A percentile compares a stretch with the other conserved stretches of the same genome.
Evolutionary conservation across 352 stramenopile species (phyloP).

Genomic region (Phytophthora cactorum): DNA sequence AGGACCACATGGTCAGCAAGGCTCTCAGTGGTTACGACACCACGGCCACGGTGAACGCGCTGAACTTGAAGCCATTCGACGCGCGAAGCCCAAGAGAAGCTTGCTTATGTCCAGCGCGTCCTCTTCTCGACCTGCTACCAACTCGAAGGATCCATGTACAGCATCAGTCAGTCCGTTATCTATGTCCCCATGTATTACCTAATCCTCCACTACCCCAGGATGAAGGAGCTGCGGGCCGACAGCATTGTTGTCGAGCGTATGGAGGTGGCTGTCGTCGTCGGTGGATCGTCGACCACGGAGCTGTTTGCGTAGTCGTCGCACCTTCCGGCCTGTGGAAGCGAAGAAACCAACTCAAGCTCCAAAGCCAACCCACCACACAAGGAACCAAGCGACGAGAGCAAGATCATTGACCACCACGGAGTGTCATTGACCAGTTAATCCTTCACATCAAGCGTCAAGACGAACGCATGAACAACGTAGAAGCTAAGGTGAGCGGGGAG

Average conservation of each 20-base stretch:
- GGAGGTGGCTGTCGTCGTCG: background rate
- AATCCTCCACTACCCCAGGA: background rate
- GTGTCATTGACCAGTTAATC: constrained; percentile 9
- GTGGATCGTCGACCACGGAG: background rate
- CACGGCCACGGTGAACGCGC: background rate
- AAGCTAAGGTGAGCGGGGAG: constrained; percentile 2
- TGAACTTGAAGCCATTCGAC: constrained; percentile 10
- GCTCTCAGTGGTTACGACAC: background rate
- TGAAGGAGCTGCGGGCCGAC: background rate
- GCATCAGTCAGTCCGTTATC: background rate
- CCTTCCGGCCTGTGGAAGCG: background rate
- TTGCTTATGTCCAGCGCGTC: background rate
- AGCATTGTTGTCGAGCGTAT: background rate
- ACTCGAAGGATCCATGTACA: constrained; percentile 5
- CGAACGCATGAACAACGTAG: constrained; percentile 7
- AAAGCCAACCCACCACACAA: too few species aligned
- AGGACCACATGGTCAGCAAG: background rate
- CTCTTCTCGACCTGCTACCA: constrained; percentile 18
- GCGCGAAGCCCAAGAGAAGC: constrained; percentile 1
- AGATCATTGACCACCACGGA: constrained; percentile 7
- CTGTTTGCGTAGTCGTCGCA: constrained; percentile 9
- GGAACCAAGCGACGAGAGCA: background rate
- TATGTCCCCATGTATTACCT: background rate
- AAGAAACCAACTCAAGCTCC: too few species aligned
- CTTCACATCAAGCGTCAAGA: constrained; percentile 12